Evolutionary conservation across 2,329 filamentous ascomycete species (phyloP), one percentile per base, ranked within the genome.

Genomic region (Neofusicoccum parvum): DNA sequence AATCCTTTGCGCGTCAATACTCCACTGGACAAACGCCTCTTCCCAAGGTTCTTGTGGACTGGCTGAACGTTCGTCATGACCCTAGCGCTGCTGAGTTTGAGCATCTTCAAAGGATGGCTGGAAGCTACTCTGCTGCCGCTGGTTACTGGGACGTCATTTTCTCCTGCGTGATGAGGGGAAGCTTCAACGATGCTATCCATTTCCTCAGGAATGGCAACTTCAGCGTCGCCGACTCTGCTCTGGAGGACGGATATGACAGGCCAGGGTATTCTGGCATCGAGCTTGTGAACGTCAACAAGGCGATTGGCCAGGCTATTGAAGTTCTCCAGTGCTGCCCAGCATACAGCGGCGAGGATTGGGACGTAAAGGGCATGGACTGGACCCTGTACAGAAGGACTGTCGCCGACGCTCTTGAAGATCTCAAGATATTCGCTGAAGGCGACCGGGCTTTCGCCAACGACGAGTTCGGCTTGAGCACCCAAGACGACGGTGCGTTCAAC

Each of bases 121-220:
- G 91, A 0, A 91, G 91, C 66, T 92, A 93, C 23, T 90, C 92
- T 1, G 87, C 88, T 49, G 91, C 95, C 72, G 81, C 84, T 32
- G 82, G 90, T 41, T 98, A 92, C 78, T 98, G 94, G 94, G 91
- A 94, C 73, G 88, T 88, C 1, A 81, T 97, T n/a, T 91, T 90
- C 70, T 87, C 87, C 64, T 83, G 88, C 14, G 82, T 94, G 23
- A 81, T 96, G 32, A 90, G 93, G 53, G 94, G 94, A 48, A 89
- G 90, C 66, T 85, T 96, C 49, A 71, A 76, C 14, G 87, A 87
- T 48, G 89, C 90, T 1, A 83, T 90, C n/a, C 80, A 85, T 53
- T 78, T 96, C 34, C 82, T 98, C 54, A 86, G 84, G 65, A 86
- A 87, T 62, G 92, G 92, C 11, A 91, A 92, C 37, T 97, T 95